Percentiles rank a stretch among this genome's conserved stretches.
Evolutionary conservation across 116 monocot genomes (phyloP).

Genomic region (Iris pallida): DNA sequence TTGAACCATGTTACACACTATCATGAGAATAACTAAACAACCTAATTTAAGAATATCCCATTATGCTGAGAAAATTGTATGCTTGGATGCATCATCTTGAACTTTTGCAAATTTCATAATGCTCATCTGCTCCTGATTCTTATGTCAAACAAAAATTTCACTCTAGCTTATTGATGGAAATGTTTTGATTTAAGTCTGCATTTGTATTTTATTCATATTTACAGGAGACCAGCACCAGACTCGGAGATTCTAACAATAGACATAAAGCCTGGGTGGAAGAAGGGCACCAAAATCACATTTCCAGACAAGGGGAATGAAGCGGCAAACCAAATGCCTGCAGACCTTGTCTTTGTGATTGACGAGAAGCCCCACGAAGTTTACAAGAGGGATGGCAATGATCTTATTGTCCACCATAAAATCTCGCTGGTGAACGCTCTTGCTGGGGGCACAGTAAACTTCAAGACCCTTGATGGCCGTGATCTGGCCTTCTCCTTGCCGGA

Average conservation of each 20-base stretch:
- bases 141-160: too few species aligned
- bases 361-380: constrained; percentile 37
- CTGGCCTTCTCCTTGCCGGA: constrained; percentile 15
- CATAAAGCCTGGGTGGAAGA: constrained; percentile 49
- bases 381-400: constrained; percentile 33
- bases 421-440: constrained; percentile 30
- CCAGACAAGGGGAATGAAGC: constrained; percentile 31
- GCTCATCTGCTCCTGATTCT: too few species aligned
- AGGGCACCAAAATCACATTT: constrained; percentile 45
- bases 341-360: constrained; percentile 34
- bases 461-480: constrained; percentile 23
- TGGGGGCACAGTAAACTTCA: constrained; percentile 26
- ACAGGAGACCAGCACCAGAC: constrained; percentile 15
- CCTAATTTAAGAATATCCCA: too few species aligned
- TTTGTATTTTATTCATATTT: background rate
- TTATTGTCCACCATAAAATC: constrained; percentile 22
- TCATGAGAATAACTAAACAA: too few species aligned
- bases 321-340: constrained; percentile 21
- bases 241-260: constrained; percentile 37
- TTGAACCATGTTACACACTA: too few species aligned
- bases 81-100: too few species aligned
- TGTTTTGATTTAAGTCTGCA: too few species aligned
- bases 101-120: too few species aligned
- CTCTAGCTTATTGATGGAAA: too few species aligned
- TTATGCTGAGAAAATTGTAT: too few species aligned